Evolutionary conservation across 2,329 filamentous ascomycete species (phyloP).

Genomic region (Pseudogymnoascus sp.): DNA sequence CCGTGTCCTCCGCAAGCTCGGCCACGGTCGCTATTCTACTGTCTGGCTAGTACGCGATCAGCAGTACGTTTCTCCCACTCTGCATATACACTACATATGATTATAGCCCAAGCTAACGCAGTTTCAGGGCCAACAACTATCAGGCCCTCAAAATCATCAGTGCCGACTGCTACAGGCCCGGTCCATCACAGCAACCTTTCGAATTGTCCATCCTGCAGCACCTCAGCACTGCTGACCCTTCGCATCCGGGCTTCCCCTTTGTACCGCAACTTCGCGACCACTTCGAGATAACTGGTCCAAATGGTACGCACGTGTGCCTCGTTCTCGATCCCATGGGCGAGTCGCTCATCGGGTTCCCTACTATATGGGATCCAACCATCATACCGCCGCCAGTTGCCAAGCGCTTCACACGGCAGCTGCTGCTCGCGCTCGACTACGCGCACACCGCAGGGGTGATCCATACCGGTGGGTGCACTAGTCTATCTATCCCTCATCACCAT

Average conservation of each 20-base stretch:
- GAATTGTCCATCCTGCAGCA: conserved; percentile 19
- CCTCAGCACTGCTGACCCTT: conserved; percentile 10
- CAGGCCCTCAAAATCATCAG: conserved; percentile 16
- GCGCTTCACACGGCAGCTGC: conserved; percentile 20
- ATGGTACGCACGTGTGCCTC: conserved; percentile 23
- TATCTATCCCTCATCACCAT: background rate
- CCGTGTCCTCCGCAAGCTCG: background rate
- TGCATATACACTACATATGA: background rate
- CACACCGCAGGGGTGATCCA: conserved; percentile 22
- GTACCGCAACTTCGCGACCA: conserved; percentile 20
- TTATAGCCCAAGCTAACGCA: background rate
- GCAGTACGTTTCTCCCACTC: background rate
- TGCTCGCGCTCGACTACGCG: conserved; percentile 23
- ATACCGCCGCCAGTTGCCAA: conserved; percentile 20
- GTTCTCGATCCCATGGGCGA: conserved; percentile 24
- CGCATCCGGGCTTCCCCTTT: conserved; percentile 16
- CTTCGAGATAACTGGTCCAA: conserved; percentile 21
- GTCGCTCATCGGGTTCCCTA: conserved; percentile 14
- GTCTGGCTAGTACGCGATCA: conserved; percentile 3
- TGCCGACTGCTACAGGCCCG: conserved; percentile 15
- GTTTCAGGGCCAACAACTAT: background rate
- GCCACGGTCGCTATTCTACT: background rate
- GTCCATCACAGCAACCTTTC: conserved; percentile 12
- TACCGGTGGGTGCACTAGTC: conserved; percentile 13
- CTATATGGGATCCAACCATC: conserved; percentile 14